A percentile compares a stretch with the other conserved stretches of the same genome.
phyloP scores from a whole-genome alignment of 2,329 filamentous ascomycete genomes.

The Trichoderma koningiopsis region DNA sequence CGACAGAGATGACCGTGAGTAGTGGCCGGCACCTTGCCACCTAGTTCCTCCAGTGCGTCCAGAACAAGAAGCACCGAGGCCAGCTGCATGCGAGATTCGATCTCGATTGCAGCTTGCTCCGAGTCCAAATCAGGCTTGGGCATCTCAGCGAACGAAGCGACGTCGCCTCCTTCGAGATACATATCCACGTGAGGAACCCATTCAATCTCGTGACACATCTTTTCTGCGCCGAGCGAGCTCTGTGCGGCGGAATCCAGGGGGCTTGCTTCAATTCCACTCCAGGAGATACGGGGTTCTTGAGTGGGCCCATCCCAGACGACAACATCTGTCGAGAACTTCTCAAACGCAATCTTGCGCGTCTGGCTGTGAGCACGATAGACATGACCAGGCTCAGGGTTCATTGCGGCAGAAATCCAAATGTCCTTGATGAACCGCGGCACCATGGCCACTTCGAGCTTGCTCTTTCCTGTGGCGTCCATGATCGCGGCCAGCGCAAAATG shows the following conservation, averaged over 20 bases:
- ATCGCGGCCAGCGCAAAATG: neutral
- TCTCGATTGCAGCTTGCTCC: too few species aligned
- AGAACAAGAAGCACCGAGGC: too few species aligned
- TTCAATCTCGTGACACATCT: neutral
- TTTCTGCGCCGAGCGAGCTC: neutral
- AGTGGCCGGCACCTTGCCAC: too few species aligned
- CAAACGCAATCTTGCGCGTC: neutral
- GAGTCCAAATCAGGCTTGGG: neutral
- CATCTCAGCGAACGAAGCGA: neutral
- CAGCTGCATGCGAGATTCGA: too few species aligned
- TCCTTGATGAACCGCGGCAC: constrained; percentile 3
- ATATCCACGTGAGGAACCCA: neutral
- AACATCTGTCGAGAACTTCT: neutral
- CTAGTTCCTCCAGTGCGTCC: too few species aligned
- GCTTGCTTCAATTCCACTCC: too few species aligned
- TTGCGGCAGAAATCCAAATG: neutral
- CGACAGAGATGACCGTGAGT: too few species aligned
- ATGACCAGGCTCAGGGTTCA: too few species aligned
- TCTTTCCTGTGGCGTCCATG: neutral
- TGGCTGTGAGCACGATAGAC: too few species aligned
- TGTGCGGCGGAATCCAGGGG: too few species aligned
- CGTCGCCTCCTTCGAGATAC: too few species aligned
- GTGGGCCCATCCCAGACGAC: neutral
- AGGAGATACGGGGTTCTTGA: neutral
- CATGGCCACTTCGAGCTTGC: neutral